Evolutionary conservation across 768 basidiomycete genomes (phyloP).

Genomic region (Macrolepiota albuminosa): DNA sequence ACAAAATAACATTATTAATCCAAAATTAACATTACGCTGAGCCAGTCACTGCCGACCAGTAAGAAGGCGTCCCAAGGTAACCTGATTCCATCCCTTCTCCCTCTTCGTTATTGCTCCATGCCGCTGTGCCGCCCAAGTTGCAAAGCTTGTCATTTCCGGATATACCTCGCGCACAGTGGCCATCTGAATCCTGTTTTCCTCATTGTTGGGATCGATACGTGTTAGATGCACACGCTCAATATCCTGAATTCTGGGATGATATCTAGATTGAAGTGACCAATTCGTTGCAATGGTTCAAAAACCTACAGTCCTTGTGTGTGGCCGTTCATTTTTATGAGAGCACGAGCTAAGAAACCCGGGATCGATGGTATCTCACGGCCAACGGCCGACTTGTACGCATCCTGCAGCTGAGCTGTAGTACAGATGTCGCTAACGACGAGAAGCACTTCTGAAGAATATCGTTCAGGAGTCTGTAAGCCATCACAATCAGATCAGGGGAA

Average conservation of each 20-base stretch:
- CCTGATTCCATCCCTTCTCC: conserved; percentile 23
- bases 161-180: conserved; percentile 17
- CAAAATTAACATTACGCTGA: neutral
- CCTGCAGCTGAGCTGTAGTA: conserved; percentile 23
- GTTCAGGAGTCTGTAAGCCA: conserved; percentile 22
- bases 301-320: conserved; percentile 27
- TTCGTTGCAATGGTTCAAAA: conserved; percentile 3
- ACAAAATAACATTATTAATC: neutral
- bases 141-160: conserved; percentile 24
- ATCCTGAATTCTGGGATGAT: conserved; percentile 19
- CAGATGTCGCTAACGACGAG: conserved; percentile 24
- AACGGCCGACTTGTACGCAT: conserved; percentile 22
- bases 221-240: conserved; percentile 22
- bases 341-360: conserved; percentile 20
- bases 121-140: conserved; percentile 21
- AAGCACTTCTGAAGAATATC: conserved; percentile 19
- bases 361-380: conserved; percentile 24
- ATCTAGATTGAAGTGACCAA: neutral
- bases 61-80: conserved; percentile 18
- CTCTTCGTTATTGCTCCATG: neutral
- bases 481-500: neutral
- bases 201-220: conserved; percentile 11
- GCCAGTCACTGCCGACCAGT: conserved; percentile 17
- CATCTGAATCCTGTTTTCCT: conserved; percentile 20
- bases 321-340: conserved; percentile 23